These are phyloP conservation scores for Limonium bicolor DNA, from an alignment of 148 eudicot species.

Conservation along the genomic window DNA sequence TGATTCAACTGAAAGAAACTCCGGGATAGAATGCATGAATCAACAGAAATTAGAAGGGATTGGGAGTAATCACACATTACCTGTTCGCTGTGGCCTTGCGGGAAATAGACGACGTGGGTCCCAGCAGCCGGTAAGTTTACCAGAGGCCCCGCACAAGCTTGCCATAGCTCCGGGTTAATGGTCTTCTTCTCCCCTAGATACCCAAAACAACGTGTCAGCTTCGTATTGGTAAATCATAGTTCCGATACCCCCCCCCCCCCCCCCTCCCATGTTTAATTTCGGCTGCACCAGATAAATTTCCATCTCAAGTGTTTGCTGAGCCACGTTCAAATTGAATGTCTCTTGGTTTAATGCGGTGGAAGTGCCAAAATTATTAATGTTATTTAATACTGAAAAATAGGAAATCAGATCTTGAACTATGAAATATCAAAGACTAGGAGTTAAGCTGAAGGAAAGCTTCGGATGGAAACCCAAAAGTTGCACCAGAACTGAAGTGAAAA, in stretches of 20 bases:
- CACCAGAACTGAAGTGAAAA: background rate
- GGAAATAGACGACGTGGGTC: slow-evolving; percentile 94
- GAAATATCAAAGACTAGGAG: no score
- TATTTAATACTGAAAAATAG: no score
- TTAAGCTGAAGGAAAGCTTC: no score
- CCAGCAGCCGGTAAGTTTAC: slow-evolving; percentile 88
- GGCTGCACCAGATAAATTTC: no score
- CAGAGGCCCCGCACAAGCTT: slow-evolving; percentile 95
- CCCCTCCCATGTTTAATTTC: background rate
- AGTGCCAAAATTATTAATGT: no score
- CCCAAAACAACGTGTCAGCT: slow-evolving; percentile 7
- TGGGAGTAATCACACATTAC: slow-evolving; percentile 13
- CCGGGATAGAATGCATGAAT: no score
- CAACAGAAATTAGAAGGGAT: background rate
- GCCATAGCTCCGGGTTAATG: slow-evolving; percentile 85
- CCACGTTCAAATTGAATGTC: no score
- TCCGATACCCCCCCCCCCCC: background rate
- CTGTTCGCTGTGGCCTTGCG: slow-evolving; percentile 99
- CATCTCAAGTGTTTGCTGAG: background rate
- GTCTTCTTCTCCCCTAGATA: slow-evolving; percentile 77
- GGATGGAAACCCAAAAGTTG: no score
- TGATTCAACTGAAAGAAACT: no score
- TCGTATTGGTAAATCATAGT: slow-evolving; percentile 1
- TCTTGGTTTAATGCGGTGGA: no score
- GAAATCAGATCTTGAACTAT: no score